Evolutionary conservation across 805 yeast genomes (phyloP), one percentile per base, ranked within the genome.

Genomic region (Starmerella powellii): DNA sequence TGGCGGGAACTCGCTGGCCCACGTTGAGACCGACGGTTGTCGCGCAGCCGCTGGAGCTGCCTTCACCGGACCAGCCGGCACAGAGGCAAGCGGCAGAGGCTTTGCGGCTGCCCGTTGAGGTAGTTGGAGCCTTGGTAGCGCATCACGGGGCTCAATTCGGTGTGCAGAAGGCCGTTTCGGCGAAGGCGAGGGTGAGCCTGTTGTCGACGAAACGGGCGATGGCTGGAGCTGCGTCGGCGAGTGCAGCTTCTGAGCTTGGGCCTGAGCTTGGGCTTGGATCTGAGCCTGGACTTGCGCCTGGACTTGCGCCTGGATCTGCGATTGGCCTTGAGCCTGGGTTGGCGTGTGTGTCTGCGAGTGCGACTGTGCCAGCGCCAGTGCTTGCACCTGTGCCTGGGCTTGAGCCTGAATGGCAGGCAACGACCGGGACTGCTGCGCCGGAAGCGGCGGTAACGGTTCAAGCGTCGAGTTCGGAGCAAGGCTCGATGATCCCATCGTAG

Each of bases 1-100:
- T 6, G 49, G 47, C 3, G 62, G 61, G 47, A 56, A 57, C 44
- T 42, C 51, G 23, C 41, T 29, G n/a, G 34, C 18, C 45, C 41
- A 37, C 19, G 33, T 31, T 8, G 16, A 2, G 13, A 36, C 28
- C 12, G 26, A 23, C 10, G 10, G 10, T 8, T 8, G 26, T 10
- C 10, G 10, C 26, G 10, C 26, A 19, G 29, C 11, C 16, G 10
- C 23, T 4, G 21, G 27, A 10, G 38, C 31, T 11, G 17, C 36
- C 36, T 26, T 40, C 12, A n/a, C 33, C 23, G 43, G 29, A 11
- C 46, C 46, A 12, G 43, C 43, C 26, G 45, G 40, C 4, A 44
- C 47, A 12, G 47, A 36, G 44, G 40, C 36, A 31, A 44, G 30
- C 18, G 44, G 41, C 23, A 31, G 18, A 8, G 38, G 37, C 28